Conservation (phyloP, 2,329 filamentous ascomycete genomes). For the Catunica adiposa region DNA sequence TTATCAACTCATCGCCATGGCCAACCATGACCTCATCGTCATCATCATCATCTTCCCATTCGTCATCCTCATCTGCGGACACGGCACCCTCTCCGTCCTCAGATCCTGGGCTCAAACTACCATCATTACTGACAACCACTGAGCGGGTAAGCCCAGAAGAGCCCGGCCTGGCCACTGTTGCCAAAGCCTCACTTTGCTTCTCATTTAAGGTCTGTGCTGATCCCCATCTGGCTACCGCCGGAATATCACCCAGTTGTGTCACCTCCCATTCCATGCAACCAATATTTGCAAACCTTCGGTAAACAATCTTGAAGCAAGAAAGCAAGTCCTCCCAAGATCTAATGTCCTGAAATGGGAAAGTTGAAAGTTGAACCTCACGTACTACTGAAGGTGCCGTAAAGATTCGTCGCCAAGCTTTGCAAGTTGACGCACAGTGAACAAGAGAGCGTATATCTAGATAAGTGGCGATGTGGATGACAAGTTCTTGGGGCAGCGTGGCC, state of each 20-base stretch:
- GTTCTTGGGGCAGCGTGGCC: background rate
- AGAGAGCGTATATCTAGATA: background rate
- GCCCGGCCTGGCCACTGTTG: background rate
- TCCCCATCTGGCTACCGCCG: background rate
- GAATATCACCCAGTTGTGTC: background rate
- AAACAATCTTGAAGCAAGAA: background rate
- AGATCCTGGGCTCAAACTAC: too few species aligned
- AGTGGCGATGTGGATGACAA: background rate
- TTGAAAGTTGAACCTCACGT: background rate
- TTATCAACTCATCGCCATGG: background rate
- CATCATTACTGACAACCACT: too few species aligned
- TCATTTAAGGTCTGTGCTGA: background rate
- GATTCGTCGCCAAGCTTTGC: background rate
- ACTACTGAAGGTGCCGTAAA: background rate
- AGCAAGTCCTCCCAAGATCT: background rate
- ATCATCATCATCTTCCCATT: constrained; percentile 1
- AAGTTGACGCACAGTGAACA: background rate
- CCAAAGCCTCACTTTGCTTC: background rate
- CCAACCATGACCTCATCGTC: background rate
- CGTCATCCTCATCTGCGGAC: background rate
- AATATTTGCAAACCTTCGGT: background rate
- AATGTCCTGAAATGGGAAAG: constrained; percentile 3
- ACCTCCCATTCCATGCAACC: constrained; percentile 3
- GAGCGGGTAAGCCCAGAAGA: too few species aligned
- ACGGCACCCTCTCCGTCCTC: background rate